Evolutionary conservation across 495 filamentous ascomycete species (phyloP).

Genomic region (Umbilicaria muhlenbergii): DNA sequence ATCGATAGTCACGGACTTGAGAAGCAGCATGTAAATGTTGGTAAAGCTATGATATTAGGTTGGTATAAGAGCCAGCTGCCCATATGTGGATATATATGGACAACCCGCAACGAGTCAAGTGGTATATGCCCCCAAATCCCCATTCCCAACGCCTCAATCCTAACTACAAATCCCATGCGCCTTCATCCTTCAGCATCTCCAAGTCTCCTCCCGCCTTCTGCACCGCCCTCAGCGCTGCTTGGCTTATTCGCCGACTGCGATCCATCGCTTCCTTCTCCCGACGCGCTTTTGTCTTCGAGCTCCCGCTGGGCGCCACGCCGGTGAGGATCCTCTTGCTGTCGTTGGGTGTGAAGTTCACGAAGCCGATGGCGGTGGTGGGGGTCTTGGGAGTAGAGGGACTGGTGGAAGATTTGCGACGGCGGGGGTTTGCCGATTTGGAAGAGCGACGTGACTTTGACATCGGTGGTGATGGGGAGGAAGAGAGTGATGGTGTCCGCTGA

Average conservation of each 20-base stretch:
- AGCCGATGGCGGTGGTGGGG: conserved; percentile 36
- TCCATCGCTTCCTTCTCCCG: conserved; percentile 78
- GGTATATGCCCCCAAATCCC: not conserved
- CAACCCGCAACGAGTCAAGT: too few species aligned
- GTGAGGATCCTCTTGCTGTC: conserved; percentile 72
- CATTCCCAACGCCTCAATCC: not conserved
- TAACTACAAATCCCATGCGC: not conserved
- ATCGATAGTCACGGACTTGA: too few species aligned
- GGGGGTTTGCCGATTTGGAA: conserved; percentile 2
- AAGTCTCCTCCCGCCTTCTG: conserved; percentile 68
- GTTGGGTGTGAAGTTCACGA: conserved; percentile 82
- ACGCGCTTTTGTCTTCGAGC: conserved; percentile 82
- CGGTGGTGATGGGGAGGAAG: conserved; percentile 14
- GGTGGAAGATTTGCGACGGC: conserved; percentile 14
- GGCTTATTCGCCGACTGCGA: conserved; percentile 54
- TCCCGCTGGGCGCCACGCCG: conserved; percentile 82
- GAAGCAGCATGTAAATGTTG: too few species aligned
- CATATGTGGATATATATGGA: too few species aligned
- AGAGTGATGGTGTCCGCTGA: conserved; percentile 16
- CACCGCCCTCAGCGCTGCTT: conserved; percentile 58
- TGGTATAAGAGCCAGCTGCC: too few species aligned
- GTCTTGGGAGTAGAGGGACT: conserved; percentile 9
- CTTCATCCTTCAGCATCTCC: conserved; percentile 13
- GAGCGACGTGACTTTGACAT: not conserved
- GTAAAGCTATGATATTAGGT: too few species aligned